A percentile compares a stretch with the other conserved stretches of the same genome.
phyloP scores from a whole-genome alignment of 1,139 yeast species.

The Schizosaccharomyces versatilis region DNA sequence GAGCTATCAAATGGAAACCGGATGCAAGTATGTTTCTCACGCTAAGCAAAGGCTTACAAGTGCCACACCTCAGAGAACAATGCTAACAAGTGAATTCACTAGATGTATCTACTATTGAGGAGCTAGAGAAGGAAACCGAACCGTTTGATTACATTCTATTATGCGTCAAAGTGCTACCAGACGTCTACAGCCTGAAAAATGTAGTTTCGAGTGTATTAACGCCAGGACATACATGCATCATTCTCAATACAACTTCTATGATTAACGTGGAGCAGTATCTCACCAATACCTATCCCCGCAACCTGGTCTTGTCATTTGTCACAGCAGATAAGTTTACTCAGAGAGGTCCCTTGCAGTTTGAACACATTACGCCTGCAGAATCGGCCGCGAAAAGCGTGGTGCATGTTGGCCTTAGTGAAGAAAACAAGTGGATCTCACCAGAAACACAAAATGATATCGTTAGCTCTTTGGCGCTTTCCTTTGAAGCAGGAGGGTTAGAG shows the following conservation, averaged over 20 bases:
- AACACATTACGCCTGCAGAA: conserved; percentile 10
- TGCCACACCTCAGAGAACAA: too few species aligned
- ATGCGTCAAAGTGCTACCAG: conserved; percentile 58
- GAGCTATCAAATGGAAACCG: neutral
- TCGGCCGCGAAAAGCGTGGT: conserved; percentile 5
- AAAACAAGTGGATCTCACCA: conserved; percentile 6
- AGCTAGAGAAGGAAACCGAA: conserved; percentile 21
- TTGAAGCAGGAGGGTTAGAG: conserved; percentile 14
- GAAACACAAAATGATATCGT: conserved; percentile 14
- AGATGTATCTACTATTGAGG: conserved; percentile 20
- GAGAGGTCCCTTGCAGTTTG: conserved; percentile 14
- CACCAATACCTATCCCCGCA: conserved; percentile 34
- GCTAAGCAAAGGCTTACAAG: neutral
- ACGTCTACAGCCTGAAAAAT: conserved; percentile 35
- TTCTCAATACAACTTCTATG: conserved; percentile 27
- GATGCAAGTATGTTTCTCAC: neutral
- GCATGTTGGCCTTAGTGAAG: conserved; percentile 8
- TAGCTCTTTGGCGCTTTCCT: conserved; percentile 13
- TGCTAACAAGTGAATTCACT: neutral
- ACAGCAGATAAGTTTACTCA: conserved; percentile 12
- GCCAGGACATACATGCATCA: conserved; percentile 27
- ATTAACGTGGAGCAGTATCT: conserved; percentile 47
- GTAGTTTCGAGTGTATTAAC: conserved; percentile 35
- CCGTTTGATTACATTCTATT: conserved; percentile 47
- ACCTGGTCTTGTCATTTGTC: conserved; percentile 29